Conservation (phyloP, 2,329 filamentous ascomycete genomes). For the Erysiphe pulchra region DNA sequence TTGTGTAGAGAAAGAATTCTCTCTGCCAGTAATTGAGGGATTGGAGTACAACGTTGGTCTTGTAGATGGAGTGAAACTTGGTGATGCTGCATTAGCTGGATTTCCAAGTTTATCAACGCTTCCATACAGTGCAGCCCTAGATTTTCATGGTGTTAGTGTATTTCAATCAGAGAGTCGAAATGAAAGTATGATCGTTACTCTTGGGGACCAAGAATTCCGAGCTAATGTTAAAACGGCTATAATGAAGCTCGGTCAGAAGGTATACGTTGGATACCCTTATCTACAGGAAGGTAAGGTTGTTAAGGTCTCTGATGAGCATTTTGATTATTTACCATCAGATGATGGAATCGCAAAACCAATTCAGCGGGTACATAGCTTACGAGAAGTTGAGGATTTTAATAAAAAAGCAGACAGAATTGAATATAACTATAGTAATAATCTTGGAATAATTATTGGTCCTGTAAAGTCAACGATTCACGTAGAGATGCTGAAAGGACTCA, state of each 20-base stretch:
- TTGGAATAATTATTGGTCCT: constrained; percentile 64
- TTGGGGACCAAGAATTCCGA: constrained; percentile 47
- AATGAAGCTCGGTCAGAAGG: constrained; percentile 55
- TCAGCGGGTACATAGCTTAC: constrained; percentile 42
- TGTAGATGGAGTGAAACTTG: constrained; percentile 61
- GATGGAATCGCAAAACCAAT: constrained; percentile 35
- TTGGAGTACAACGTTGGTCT: constrained; percentile 65
- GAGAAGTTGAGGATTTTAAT: constrained; percentile 59
- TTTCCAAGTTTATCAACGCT: constrained; percentile 79
- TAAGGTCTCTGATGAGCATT: constrained; percentile 76
- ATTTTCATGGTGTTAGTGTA: constrained; percentile 74
- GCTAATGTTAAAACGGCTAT: constrained; percentile 50
- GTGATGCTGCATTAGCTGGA: constrained; percentile 61
- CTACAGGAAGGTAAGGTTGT: constrained; percentile 79
- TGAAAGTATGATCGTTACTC: constrained; percentile 80
- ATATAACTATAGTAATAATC: constrained; percentile 64
- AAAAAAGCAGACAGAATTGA: constrained; percentile 70
- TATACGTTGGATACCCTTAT: constrained; percentile 87
- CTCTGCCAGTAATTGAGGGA: constrained; percentile 77
- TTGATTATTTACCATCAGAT: constrained; percentile 53
- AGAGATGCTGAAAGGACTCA: constrained; percentile 75
- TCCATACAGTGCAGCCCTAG: constrained; percentile 56
- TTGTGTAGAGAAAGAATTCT: constrained; percentile 90
- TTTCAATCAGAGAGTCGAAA: constrained; percentile 93
- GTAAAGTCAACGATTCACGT: constrained; percentile 82